Evolutionary conservation across 2,329 filamentous ascomycete genomes (phyloP).

Genomic region (Pseudogymnoascus sp.): DNA sequence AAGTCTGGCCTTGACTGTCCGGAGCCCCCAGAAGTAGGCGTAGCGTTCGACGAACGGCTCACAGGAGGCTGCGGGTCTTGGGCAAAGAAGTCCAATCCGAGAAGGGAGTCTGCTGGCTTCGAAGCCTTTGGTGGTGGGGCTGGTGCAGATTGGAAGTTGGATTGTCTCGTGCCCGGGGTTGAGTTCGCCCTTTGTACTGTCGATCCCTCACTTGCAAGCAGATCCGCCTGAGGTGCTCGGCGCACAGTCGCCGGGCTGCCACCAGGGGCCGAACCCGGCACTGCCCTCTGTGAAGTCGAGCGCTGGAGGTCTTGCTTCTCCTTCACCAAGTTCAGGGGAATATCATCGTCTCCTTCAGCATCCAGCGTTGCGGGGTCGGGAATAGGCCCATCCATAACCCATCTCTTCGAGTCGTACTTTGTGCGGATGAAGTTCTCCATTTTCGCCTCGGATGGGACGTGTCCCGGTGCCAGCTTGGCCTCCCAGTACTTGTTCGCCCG

Average conservation of each 20-base stretch:
- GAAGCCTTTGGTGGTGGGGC: constrained; percentile 60
- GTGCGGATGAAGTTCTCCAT: constrained; percentile 99
- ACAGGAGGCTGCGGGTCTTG: constrained; percentile 55
- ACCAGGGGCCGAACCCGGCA: constrained; percentile 20
- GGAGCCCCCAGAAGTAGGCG: constrained; percentile 50
- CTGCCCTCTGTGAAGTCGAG: constrained; percentile 27
- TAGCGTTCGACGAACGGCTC: constrained; percentile 75
- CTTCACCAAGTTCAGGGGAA: constrained; percentile 53
- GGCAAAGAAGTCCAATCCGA: constrained; percentile 90
- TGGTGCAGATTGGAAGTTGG: constrained; percentile 53
- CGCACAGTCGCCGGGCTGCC: constrained; percentile 25
- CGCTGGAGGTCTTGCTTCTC: constrained; percentile 58
- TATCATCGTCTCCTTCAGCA: constrained; percentile 77
- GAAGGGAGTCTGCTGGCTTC: constrained; percentile 73
- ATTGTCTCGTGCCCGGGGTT: constrained; percentile 49
- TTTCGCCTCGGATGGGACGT: constrained; percentile 91
- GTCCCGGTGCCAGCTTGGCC: constrained; percentile 80
- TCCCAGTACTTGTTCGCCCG: constrained; percentile 99
- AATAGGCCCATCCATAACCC: constrained; percentile 96
- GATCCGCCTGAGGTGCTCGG: constrained; percentile 55
- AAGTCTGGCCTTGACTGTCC: constrained; percentile 79
- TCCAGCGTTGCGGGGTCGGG: constrained; percentile 88
- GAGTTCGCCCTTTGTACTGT: constrained; percentile 62
- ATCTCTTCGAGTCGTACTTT: constrained; percentile 97
- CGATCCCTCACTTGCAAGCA: constrained; percentile 70